Evolutionary conservation across 2,329 filamentous ascomycete genomes (phyloP), one percentile per base, ranked within the genome.

Genomic region (Raffaelea ambrosiae): DNA sequence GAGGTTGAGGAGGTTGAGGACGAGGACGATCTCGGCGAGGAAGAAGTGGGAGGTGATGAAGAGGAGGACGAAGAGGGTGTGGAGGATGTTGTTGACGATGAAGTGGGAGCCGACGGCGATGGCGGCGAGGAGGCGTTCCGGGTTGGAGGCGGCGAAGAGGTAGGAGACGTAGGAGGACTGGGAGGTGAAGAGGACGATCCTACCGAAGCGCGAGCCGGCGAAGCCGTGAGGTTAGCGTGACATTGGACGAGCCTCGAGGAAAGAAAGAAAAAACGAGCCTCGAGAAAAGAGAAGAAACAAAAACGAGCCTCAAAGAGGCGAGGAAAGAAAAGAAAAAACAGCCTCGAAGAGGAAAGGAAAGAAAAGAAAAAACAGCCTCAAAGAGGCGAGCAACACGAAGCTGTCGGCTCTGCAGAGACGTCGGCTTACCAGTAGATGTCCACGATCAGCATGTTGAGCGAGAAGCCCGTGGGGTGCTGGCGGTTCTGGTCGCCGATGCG

Each of bases 1-100:
- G 46, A 95, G 76, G 65, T 94, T 94, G 71, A 88, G 71, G 63
- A 93, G 86, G 71, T 95, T 93, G 70, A 86, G 63, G 53, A 89
- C 68, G 51, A 94, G 68, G 44, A 95, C 74, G 43, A 94, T 51
- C 69, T 91, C 84, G 10, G 86, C 81, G 66, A 82, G 80, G 70
- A 79, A 75, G 68, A 90, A 93, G 64, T 85, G 76, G 43, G 73
- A 79, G 57, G 83, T 80, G 46, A 86, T 83, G 71, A 91, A 95
- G 52, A 95, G 79, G 71, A 90, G 81, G 58, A 94, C 77, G 64
- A 89, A 95, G 56, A 77, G 80, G 55, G 90, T 85, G 64, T 88
- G 79, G 51, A 95, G 75, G 39, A 95, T 69, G 66, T 95, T 95
- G 74, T 88, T 86, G 57, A 85, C 62, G 63, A 94, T 88, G 66